Base-by-base conservation (phyloP, 1,139 yeast species). In the Yamadazyma atmosphaerica region DNA sequence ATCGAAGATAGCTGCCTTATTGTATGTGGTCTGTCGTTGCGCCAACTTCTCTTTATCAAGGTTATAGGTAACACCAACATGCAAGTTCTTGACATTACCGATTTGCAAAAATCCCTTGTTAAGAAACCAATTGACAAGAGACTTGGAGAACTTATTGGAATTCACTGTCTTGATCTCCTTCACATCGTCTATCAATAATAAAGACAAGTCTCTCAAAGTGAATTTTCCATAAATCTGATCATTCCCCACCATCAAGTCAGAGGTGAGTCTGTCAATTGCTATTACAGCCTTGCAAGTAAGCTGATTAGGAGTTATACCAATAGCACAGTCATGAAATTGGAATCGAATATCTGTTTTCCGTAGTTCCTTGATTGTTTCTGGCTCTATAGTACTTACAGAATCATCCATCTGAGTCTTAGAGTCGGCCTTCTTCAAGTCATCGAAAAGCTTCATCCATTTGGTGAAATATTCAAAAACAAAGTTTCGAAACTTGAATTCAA, bases 301-400 rank as follows among this genome's bases (percentile, higher is more conserved):
- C 39, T 83, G 63, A 7, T 77, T 77, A 0, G 95, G 90, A 18
- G 66, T 72, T 17, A 84, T 51, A 0, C 83, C 84, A 27, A 84
- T 42, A 1, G 74, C 63, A 40, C 82, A 74, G 43, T 83, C 83
- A 15, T 70, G 51, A 11, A 83, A 53, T 1, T 67, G 62, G 14
- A 81, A 36, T 35, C 80, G 72, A 7, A 79, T 42, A 26, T 72
- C 78, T 2, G 58, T 38, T 14, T 50, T 46, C 12, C 24, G 37
- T 15, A 28, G n/a, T 6, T 16, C 21, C 12, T 10, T 9, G n/a
- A 14, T 26, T 5, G 29, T 26, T 17, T 35, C 23, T 4, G 36
- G 11, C n/a, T 28, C 3, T 21, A 11, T 15, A 4, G 15, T 26
- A 24, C 24, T 29, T 4, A 21, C 23, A 21, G 23, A 21, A 21